phyloP scores from a whole-genome alignment of 2,329 filamentous ascomycete genomes.

The Coccinonectria pachysandricola region DNA sequence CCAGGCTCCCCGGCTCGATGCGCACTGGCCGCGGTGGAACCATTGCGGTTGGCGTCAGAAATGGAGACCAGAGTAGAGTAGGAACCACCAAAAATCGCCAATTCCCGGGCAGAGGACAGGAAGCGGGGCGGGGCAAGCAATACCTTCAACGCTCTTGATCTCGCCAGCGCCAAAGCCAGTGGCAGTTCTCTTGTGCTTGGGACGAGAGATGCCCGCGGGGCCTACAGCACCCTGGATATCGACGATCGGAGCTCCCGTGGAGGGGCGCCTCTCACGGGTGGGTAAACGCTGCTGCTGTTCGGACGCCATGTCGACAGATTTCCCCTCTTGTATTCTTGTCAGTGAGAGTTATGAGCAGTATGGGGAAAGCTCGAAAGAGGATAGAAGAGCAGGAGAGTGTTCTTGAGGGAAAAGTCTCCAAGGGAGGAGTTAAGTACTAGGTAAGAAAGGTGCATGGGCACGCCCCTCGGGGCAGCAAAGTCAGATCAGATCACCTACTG shows the following conservation, averaged over 20 bases:
- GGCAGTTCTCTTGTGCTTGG: slow-evolving; percentile 95
- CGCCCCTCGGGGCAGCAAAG: slow-evolving; percentile 11
- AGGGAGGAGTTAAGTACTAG: slow-evolving; percentile 12
- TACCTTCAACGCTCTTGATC: slow-evolving; percentile 88
- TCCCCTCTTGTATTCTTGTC: slow-evolving; percentile 7
- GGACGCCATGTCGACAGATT: slow-evolving; percentile 21
- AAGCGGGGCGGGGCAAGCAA: too few species aligned
- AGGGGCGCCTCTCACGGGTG: slow-evolving; percentile 67
- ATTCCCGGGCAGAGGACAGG: too few species aligned
- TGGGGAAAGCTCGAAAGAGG: slow-evolving; percentile 3
- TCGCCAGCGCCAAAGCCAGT: slow-evolving; percentile 86
- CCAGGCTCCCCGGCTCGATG: too few species aligned
- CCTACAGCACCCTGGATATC: slow-evolving; percentile 79
- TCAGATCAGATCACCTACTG: slow-evolving; percentile 21
- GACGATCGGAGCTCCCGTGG: slow-evolving; percentile 70
- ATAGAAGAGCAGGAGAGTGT: slow-evolving; percentile 4
- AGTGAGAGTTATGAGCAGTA: slow-evolving; percentile 5
- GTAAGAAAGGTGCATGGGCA: slow-evolving; percentile 6
- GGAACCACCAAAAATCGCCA: too few species aligned
- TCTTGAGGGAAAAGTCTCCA: slow-evolving; percentile 6
- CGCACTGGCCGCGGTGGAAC: too few species aligned
- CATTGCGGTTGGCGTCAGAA: too few species aligned
- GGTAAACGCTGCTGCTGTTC: slow-evolving; percentile 32
- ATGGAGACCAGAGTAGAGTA: too few species aligned
- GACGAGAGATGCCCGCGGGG: slow-evolving; percentile 74